Evolutionary conservation across 2,329 filamentous ascomycete species (phyloP), one percentile per base, ranked within the genome.

Genomic region (Sclerotinia subarctica): DNA sequence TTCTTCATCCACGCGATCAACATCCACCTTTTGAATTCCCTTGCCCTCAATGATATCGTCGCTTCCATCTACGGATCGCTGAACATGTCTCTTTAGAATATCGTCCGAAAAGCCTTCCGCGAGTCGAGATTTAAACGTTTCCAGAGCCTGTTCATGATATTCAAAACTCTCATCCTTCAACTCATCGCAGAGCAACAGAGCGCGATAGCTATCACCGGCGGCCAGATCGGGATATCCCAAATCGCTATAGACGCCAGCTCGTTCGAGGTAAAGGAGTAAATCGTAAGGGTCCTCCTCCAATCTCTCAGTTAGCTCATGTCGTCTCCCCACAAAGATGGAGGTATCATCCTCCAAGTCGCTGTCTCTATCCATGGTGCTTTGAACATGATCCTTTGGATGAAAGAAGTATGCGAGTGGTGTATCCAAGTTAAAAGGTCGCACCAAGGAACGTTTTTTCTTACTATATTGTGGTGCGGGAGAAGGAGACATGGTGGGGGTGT

Each of bases 171-270:
- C 91, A 67, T 95, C 89, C 71, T 84, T 79, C 47, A 93, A 85
- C 72, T 95, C 92, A 76, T 98, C 94, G 21, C 91, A 86, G 58
- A 99, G 82, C 5, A 97, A 85, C n/a, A 98, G 84, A 1, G 94
- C 93, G 67, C 91, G 90, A 78, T 98, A 98, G 6, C 93, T 92
- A 81, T 97, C 94, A 46, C 93, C 92, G 15, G 90, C 89, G 6
- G 93, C 93, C 51, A 99, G 86, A 78, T 99, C 95, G 0, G 93
- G 92, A 78, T 97, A 98, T 49, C 88, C 92, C 58, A 97, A 83
- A 57, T 87, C 82, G 21, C 88, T 85, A 78, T 97, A 88, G 53
- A 90, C 82, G 46, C 85, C 81, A 32, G 92, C 92, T 44, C 94
- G 87, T 71, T 90, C 84, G 67, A 91, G 81, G 72, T 89, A 90